Conservation (phyloP, 768 basidiomycete species). For the Panellus pusillus region DNA sequence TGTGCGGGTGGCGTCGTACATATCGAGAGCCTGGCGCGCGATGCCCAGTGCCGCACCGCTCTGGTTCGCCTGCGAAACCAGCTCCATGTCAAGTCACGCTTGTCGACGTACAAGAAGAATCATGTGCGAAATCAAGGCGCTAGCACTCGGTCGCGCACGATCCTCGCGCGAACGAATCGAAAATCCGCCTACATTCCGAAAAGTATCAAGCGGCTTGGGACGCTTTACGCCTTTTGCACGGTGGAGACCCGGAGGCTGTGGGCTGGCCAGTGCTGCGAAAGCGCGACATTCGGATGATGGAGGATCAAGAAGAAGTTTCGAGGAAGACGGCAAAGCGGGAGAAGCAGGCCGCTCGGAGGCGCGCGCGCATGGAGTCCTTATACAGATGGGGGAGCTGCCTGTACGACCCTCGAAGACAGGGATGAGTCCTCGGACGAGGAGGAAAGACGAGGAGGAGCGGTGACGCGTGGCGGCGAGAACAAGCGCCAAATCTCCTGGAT, state of each 20-base stretch:
- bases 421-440: no score
- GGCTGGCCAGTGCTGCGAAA: neutral
- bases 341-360: neutral
- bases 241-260: neutral
- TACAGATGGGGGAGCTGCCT: no score
- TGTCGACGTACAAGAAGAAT: constrained; percentile 24
- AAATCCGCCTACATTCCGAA: neutral
- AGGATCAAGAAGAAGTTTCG: no score
- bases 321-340: constrained; percentile 1
- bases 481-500: no score
- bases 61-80: constrained; percentile 9
- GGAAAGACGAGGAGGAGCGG: no score
- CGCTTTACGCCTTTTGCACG: neutral
- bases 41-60: constrained; percentile 7
- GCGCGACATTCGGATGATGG: neutral
- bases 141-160: constrained; percentile 8
- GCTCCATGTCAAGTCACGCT: constrained; percentile 14
- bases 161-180: neutral
- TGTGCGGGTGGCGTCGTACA: neutral
- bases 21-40: constrained; percentile 8
- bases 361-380: no score
- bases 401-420: no score
- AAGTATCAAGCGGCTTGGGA: constrained; percentile 4
- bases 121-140: constrained; percentile 26
- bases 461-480: no score